Evolutionary conservation across 2,329 filamentous ascomycete species (phyloP).

Genomic region (Botryotinia calthae): DNA sequence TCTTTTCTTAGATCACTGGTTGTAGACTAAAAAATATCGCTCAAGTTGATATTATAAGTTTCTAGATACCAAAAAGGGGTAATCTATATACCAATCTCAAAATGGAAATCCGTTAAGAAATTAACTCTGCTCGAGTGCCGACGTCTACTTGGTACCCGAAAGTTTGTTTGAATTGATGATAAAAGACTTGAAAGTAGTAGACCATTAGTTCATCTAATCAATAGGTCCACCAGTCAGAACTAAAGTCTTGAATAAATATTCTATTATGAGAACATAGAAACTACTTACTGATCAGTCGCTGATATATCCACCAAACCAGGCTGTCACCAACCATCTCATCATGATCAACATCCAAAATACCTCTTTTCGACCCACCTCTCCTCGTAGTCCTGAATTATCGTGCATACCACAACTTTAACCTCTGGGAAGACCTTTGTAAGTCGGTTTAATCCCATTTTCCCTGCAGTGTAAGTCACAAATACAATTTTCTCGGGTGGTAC

Average conservation of each 20-base stretch:
- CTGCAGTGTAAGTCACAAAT: constrained; percentile 89
- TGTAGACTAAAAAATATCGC: background rate
- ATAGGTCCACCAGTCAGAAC: background rate
- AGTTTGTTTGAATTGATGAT: background rate
- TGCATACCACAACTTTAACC: constrained; percentile 81
- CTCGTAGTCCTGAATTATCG: constrained; percentile 77
- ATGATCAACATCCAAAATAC: constrained; percentile 77
- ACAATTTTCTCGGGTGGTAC: constrained; percentile 82
- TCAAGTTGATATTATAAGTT: background rate
- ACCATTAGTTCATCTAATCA: background rate
- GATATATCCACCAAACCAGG: no score
- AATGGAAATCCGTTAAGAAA: background rate
- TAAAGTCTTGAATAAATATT: background rate
- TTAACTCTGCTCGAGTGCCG: background rate
- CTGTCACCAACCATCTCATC: background rate
- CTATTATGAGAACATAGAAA: background rate
- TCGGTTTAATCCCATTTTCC: constrained; percentile 77
- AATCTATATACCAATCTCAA: background rate
- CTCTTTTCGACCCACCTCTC: constrained; percentile 85
- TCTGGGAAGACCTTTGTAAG: constrained; percentile 86
- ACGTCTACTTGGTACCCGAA: background rate
- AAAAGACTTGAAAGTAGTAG: background rate
- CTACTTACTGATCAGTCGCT: background rate
- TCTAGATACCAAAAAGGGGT: background rate
- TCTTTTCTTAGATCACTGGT: background rate